Percentiles rank a stretch among this genome's conserved stretches.
These are phyloP conservation scores for Candida manassasensis DNA, from an alignment of 805 yeast species.

Conservation along the genomic window DNA sequence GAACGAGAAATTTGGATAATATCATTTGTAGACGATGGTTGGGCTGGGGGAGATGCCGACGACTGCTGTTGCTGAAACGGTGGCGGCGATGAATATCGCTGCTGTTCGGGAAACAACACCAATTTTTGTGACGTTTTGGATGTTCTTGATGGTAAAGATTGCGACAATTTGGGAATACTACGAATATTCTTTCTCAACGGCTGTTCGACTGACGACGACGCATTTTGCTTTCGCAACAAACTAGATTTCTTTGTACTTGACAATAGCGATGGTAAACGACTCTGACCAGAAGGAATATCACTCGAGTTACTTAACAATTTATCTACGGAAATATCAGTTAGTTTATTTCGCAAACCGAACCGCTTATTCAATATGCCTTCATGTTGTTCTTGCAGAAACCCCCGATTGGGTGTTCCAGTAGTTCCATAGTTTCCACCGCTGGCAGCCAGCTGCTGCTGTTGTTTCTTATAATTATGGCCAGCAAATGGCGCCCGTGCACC, in stretches of 20 bases:
- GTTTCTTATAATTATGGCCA: slow-evolving; percentile 47
- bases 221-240: slow-evolving; percentile 6
- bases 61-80: slow-evolving; percentile 9
- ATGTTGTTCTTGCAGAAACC: slow-evolving; percentile 14
- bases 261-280: slow-evolving; percentile 36
- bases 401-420: slow-evolving; percentile 2
- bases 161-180: slow-evolving; percentile 48
- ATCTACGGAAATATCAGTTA: slow-evolving; percentile 77
- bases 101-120: slow-evolving; percentile 75
- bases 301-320: slow-evolving; percentile 72
- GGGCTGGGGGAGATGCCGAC: slow-evolving; percentile 9
- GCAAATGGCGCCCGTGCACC: slow-evolving; percentile 76
- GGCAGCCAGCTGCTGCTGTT: slow-evolving; percentile 15
- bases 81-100: slow-evolving; percentile 19
- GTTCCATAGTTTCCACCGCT: slow-evolving; percentile 5
- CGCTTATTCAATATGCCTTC: slow-evolving; percentile 23
- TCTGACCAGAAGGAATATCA: slow-evolving; percentile 82
- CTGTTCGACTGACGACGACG: neutral
- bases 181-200: slow-evolving; percentile 27
- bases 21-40: slow-evolving; percentile 3
- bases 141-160: slow-evolving; percentile 64
- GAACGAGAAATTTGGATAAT: slow-evolving; percentile 30
- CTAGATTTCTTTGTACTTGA: slow-evolving; percentile 11
- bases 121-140: slow-evolving; percentile 82
- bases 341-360: slow-evolving; percentile 38